phyloP scores from a whole-genome alignment of 805 yeast genomes.

The Teunomyces atbi region DNA sequence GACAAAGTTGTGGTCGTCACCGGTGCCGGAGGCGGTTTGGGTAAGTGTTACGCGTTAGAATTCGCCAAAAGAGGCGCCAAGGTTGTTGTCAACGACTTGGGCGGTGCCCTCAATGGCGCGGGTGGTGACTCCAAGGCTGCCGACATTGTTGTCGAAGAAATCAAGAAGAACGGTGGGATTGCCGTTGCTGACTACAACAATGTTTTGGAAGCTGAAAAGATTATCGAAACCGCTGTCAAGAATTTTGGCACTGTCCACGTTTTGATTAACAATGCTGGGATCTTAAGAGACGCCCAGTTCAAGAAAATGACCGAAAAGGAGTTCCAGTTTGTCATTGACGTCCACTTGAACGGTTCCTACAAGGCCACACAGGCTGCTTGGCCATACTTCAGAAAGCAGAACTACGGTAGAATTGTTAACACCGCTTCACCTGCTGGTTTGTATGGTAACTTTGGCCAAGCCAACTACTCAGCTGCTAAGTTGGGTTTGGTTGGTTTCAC shows the following conservation, averaged over 20 bases:
- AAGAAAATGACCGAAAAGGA: constrained; percentile 82
- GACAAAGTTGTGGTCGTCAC: constrained; percentile 90
- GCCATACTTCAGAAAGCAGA: constrained; percentile 83
- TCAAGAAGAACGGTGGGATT: constrained; percentile 67
- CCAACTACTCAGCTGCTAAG: constrained; percentile 93
- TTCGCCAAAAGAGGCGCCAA: constrained; percentile 90
- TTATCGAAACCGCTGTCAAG: constrained; percentile 81
- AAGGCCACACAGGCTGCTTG: constrained; percentile 86
- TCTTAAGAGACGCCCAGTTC: constrained; percentile 82
- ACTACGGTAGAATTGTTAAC: constrained; percentile 84
- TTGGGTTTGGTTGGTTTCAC: constrained; percentile 86
- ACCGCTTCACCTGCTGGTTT: constrained; percentile 98
- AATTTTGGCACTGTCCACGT: constrained; percentile 87
- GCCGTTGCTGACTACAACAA: constrained; percentile 96
- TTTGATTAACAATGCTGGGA: constrained; percentile 92
- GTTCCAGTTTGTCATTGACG: constrained; percentile 76
- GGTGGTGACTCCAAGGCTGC: constrained; percentile 78
- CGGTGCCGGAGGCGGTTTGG: constrained; percentile 98
- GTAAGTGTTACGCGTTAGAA: constrained; percentile 81
- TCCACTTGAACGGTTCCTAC: constrained; percentile 88
- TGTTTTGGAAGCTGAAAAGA: constrained; percentile 79
- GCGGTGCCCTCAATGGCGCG: constrained; percentile 79
- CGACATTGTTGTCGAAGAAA: constrained; percentile 85
- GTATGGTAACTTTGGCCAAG: constrained; percentile 95
- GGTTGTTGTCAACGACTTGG: constrained; percentile 93